phyloP scores from a whole-genome alignment of 106 monocot species.

The Dendrobium catenatum region DNA sequence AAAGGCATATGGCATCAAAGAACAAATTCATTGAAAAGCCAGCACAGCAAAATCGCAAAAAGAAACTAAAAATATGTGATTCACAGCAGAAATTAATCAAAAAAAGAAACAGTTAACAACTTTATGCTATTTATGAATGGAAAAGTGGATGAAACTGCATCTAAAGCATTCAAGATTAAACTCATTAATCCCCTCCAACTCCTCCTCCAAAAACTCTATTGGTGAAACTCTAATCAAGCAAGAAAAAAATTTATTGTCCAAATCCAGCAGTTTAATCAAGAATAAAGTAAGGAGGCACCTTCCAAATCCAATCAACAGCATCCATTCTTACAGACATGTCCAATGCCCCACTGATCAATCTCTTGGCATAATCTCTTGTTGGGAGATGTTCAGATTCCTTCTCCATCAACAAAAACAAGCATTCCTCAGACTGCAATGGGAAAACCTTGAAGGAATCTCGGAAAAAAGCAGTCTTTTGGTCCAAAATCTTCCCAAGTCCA shows the following conservation, averaged over 20 bases:
- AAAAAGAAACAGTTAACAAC: not conserved
- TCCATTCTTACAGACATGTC: conserved; percentile 47
- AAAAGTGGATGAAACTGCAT: not conserved
- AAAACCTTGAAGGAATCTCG: conserved; percentile 24
- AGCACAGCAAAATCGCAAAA: not conserved
- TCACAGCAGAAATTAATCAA: not conserved
- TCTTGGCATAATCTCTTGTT: conserved; percentile 32
- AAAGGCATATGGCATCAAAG: not conserved
- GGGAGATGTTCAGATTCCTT: conserved; percentile 48
- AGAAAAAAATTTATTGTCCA: not conserved
- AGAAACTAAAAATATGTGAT: not conserved
- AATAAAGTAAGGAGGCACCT: conserved; percentile 28
- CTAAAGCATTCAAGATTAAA: too few relatives aligned
- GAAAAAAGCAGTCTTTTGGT: conserved; percentile 26
- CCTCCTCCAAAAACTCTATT: too few relatives aligned
- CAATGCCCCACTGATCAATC: conserved; percentile 40
- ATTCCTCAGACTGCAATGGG: conserved; percentile 47
- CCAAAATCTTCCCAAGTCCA: not conserved
- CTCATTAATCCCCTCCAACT: too few relatives aligned
- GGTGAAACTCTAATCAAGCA: not conserved
- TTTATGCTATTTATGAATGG: not conserved
- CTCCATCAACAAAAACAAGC: conserved; percentile 36
- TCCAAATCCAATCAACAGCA: conserved; percentile 82
- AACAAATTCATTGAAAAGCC: not conserved
- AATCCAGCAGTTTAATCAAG: not conserved